Percentiles rank a stretch among this genome's conserved stretches.
Evolutionary conservation across 306 rosid genomes (phyloP).

Genomic region (Abrus precatorius): DNA sequence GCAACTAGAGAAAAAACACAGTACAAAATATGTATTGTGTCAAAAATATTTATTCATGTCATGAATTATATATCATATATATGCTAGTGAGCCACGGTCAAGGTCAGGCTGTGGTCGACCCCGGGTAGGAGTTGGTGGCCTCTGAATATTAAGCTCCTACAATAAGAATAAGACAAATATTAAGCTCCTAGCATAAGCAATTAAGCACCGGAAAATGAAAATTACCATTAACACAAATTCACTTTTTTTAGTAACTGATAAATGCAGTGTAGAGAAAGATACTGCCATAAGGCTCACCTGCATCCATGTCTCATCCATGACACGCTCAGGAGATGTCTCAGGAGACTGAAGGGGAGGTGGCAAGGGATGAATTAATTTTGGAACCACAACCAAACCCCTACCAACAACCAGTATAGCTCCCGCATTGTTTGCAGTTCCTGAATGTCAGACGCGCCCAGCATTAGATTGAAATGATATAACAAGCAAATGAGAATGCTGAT

Average conservation of each 20-base stretch:
- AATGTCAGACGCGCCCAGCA: slow-evolving; percentile 32
- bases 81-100: slow-evolving; percentile 97
- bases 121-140: slow-evolving; percentile 99
- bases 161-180: slow-evolving; percentile 43
- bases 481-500: slow-evolving; percentile 14
- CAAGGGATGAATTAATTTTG: slow-evolving; percentile 94
- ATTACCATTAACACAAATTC: slow-evolving; percentile 5
- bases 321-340: slow-evolving; percentile 95
- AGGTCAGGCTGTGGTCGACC: slow-evolving; percentile 99
- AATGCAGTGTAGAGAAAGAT: neutral
- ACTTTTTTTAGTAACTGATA: slow-evolving; percentile 5
- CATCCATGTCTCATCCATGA: slow-evolving; percentile 94
- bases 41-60: slow-evolving; percentile 44
- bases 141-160: slow-evolving; percentile 96
- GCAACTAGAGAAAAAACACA: slow-evolving; percentile 40
- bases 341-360: slow-evolving; percentile 99
- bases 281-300: slow-evolving; percentile 66
- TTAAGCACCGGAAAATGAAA: neutral
- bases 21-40: slow-evolving; percentile 38
- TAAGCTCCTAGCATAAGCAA: slow-evolving; percentile 62
- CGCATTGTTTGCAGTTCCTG: slow-evolving; percentile 99
- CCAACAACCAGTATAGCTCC: slow-evolving; percentile 98
- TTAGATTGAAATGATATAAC: slow-evolving; percentile 50
- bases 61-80: slow-evolving; percentile 64
- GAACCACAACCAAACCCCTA: slow-evolving; percentile 99